Base-by-base conservation (phyloP, 257 asterid genomes). In the Jacaranda mimosifolia region DNA sequence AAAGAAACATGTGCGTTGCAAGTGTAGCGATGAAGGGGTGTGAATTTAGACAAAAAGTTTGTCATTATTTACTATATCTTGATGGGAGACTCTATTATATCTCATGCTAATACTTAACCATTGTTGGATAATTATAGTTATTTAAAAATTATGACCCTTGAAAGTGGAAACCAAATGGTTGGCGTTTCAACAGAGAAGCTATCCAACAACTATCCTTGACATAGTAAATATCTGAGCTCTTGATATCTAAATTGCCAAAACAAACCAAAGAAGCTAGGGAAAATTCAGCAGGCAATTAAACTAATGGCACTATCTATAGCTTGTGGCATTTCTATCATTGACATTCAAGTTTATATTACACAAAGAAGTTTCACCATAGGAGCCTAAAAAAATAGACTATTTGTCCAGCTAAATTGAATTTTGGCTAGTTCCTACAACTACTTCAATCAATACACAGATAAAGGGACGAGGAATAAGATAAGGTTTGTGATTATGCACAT, bases 381-480 rank as follows among this genome's bases (percentile, higher is more conserved):
- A 68, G 45, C 45, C 80, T 73, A 73, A 62, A 17, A 14, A 67
- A 45, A 67, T 63, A n/a, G 18, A 68, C 42, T 70, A 15, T 32
- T 14, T 58, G 36, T 26, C 32, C 52, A 11, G 46, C 62, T 36
- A 67, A 66, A 43, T 35, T 43, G 46, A 46, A 52, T 21, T 58
- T 65, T 12, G 18, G n/a, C 82, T 68, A 52, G 42, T 42, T 48
- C 69, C 69, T 67, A 72, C 73, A 40, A 36, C 75, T 60, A 55
- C 43, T 35, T 11, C 39, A 57, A 59, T 65, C 81, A 63, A 60
- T 66, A 63, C 77, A 76, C 75, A 64, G 56, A 81, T 35, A 78
- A 68, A 57, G 63, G 65, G 32, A 72, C 53, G 1, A 63, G 13
- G 32, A 55, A 74, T 58, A 36, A 21, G 69, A 38, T 12, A 71